Conservation (phyloP, 768 basidiomycete species). For the Lentinus tigrinus region DNA sequence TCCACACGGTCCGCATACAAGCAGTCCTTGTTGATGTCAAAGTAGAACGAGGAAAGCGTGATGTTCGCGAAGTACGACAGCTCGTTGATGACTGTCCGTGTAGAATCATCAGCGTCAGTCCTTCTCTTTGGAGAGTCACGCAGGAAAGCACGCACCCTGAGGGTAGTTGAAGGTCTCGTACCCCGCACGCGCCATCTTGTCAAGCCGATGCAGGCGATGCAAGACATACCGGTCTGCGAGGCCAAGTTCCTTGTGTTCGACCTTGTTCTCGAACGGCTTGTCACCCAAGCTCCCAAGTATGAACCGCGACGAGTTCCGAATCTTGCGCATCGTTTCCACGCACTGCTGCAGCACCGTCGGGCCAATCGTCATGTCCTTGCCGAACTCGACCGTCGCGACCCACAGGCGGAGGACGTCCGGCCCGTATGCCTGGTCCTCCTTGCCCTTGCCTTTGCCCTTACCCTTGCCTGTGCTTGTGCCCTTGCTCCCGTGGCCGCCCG, state of each 20-base stretch:
- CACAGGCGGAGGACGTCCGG: conserved; percentile 86
- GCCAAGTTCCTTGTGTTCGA: conserved; percentile 50
- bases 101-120: conserved; percentile 2
- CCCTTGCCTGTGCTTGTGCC: too few relatives aligned
- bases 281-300: conserved; percentile 76
- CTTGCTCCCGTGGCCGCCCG: background rate
- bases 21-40: conserved; percentile 88
- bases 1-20: conserved; percentile 69
- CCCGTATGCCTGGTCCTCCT: conserved; percentile 75
- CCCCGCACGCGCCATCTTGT: conserved; percentile 61
- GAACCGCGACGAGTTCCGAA: conserved; percentile 85
- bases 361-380: conserved; percentile 85
- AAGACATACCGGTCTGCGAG: conserved; percentile 85
- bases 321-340: conserved; percentile 74
- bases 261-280: conserved; percentile 33
- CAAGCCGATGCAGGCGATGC: conserved; percentile 76
- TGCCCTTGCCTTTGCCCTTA: conserved; percentile 49
- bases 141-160: conserved; percentile 51
- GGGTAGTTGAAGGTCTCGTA: conserved; percentile 81
- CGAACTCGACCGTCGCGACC: conserved; percentile 89
- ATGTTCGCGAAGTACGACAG: conserved; percentile 78
- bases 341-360: conserved; percentile 73
- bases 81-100: conserved; percentile 71
- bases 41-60: conserved; percentile 87
- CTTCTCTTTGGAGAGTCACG: background rate